These are phyloP conservation scores for Heliamphora pulchella DNA, from an alignment of 179 eudicot genomes.

Conservation along the genomic window DNA sequence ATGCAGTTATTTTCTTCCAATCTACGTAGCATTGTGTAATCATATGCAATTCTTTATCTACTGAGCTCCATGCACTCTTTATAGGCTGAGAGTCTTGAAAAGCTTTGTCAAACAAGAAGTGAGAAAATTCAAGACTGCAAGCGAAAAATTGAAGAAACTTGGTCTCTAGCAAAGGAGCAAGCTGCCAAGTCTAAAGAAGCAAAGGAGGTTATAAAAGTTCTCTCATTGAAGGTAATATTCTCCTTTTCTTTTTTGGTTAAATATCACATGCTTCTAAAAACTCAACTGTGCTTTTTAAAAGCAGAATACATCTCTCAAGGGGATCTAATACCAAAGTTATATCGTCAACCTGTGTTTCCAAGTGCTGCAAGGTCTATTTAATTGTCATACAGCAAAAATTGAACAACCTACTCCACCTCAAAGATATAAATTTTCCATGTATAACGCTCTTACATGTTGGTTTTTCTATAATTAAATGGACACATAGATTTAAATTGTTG, in stretches of 20 bases:
- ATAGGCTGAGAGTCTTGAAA: slow-evolving; percentile 33
- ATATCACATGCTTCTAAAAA: background rate
- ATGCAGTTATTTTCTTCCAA: background rate
- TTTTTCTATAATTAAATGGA: background rate
- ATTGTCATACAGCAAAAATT: background rate
- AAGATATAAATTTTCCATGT: background rate
- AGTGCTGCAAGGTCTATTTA: background rate
- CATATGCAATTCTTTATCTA: background rate
- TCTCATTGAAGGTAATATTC: slow-evolving; percentile 51
- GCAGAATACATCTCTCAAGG: background rate
- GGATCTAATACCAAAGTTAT: background rate
- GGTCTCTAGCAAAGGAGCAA: slow-evolving; percentile 57
- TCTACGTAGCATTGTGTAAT: background rate
- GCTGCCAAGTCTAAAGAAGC: slow-evolving; percentile 78
- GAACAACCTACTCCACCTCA: background rate
- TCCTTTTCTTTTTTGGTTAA: background rate
- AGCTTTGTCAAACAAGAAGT: slow-evolving; percentile 21
- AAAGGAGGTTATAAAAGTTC: slow-evolving; percentile 63
- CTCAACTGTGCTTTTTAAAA: background rate
- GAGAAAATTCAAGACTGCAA: slow-evolving; percentile 27
- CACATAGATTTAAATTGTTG: too few relatives aligned
- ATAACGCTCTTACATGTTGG: background rate
- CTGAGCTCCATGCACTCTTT: background rate
- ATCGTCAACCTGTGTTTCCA: background rate
- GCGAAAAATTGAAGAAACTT: slow-evolving; percentile 26